These are phyloP conservation scores for Cyanodermella asteris DNA, from an alignment of 2,329 filamentous ascomycete genomes.

Conservation along the genomic window DNA sequence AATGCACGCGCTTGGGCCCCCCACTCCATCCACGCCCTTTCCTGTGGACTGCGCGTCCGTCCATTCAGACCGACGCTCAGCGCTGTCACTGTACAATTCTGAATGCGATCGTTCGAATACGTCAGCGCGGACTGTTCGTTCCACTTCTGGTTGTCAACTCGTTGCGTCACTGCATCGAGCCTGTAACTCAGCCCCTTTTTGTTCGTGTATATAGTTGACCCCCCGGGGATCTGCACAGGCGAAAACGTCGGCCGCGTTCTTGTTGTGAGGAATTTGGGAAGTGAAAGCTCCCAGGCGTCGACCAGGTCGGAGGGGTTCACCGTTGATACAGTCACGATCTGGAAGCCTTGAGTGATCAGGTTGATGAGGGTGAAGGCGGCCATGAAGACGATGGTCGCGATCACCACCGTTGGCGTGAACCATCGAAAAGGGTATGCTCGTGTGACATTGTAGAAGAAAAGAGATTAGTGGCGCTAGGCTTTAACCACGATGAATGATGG, in stretches of 20 bases:
- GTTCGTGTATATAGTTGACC: slow-evolving; percentile 6
- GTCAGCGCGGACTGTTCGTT: slow-evolving; percentile 2
- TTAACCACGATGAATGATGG: too few species aligned
- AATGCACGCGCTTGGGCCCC: too few species aligned
- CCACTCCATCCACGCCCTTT: slow-evolving; percentile 1
- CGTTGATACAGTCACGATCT: slow-evolving; percentile 1
- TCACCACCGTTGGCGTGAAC: slow-evolving; percentile 5
- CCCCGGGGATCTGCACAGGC: too few species aligned
- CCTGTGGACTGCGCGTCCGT: slow-evolving; percentile 2
- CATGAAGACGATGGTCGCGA: slow-evolving; percentile 3
- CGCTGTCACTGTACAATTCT: slow-evolving; percentile 4
- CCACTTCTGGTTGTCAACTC: background rate
- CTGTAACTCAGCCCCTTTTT: slow-evolving; percentile 5
- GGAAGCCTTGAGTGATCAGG: slow-evolving; percentile 3
- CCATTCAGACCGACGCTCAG: slow-evolving; percentile 3
- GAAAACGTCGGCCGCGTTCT: too few species aligned
- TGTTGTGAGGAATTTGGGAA: too few species aligned
- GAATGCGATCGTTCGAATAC: slow-evolving; percentile 5
- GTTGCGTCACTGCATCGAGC: slow-evolving; percentile 3
- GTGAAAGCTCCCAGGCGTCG: too few species aligned
- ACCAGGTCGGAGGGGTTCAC: too few species aligned
- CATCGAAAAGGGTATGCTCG: slow-evolving; percentile 6
- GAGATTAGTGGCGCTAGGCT: too few species aligned
- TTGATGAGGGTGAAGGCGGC: slow-evolving; percentile 6
- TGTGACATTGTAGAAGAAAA: slow-evolving; percentile 5